These are phyloP conservation scores for Nakazawaea populi DNA, from an alignment of 805 yeast genomes.

Conservation along the genomic window DNA sequence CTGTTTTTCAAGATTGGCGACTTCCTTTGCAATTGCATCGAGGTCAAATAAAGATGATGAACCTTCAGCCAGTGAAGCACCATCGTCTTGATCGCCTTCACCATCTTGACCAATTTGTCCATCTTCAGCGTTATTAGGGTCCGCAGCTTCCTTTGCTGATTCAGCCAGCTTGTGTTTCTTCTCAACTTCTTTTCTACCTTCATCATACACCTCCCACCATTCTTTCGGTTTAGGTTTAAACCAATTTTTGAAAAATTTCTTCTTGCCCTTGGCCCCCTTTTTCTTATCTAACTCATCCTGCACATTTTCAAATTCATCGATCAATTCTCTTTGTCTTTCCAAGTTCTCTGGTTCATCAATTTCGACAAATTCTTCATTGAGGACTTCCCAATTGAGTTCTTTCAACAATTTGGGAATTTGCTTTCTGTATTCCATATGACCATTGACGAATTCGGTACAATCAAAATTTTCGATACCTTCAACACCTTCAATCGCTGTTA, in stretches of 20 bases:
- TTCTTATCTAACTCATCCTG: constrained; percentile 47
- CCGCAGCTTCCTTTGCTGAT: constrained; percentile 11
- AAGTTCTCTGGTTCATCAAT: constrained; percentile 96
- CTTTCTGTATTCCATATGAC: constrained; percentile 96
- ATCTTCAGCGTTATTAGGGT: too few relatives aligned
- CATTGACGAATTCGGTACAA: constrained; percentile 81
- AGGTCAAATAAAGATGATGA: constrained; percentile 33
- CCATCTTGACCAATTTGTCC: constrained; percentile 12
- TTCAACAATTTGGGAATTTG: constrained; percentile 81
- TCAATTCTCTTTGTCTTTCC: constrained; percentile 76
- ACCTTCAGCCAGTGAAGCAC: constrained; percentile 22
- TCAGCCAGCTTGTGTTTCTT: constrained; percentile 15
- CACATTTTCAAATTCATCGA: constrained; percentile 84
- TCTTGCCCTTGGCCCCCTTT: constrained; percentile 18
- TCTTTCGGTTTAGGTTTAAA: constrained; percentile 42
- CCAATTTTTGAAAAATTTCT: constrained; percentile 44
- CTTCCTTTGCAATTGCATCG: constrained; percentile 35
- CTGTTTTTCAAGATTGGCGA: constrained; percentile 34
- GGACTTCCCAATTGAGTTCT: constrained; percentile 68
- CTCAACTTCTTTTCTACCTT: constrained; percentile 26
- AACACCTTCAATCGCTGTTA: constrained; percentile 63
- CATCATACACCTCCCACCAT: constrained; percentile 53
- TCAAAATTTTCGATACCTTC: constrained; percentile 78
- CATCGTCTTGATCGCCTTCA: constrained; percentile 13
- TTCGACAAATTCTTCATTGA: constrained; percentile 88